These are phyloP conservation scores for Russula virescens DNA, from an alignment of 768 basidiomycete species.

Conservation along the genomic window DNA sequence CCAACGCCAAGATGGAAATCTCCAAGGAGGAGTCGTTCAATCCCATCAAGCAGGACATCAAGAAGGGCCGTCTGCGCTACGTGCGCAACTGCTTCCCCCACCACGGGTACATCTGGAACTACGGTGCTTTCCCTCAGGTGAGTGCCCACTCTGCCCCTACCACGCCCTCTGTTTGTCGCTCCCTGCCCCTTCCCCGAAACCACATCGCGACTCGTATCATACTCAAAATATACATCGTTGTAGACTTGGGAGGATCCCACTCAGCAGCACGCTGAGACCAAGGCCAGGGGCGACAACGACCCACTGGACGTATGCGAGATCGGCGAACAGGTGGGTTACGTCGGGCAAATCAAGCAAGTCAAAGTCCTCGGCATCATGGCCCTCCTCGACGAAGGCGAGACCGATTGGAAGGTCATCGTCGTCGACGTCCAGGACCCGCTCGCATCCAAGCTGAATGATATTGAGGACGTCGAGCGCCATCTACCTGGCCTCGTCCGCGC, in stretches of 20 bases:
- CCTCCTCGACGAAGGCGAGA: slow-evolving; percentile 97
- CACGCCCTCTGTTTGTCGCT: no score
- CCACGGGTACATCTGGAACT: slow-evolving; percentile 99
- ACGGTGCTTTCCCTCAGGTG: slow-evolving; percentile 97
- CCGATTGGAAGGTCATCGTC: slow-evolving; percentile 99
- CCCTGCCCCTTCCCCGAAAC: slow-evolving; percentile 10
- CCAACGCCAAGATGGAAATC: slow-evolving; percentile 99
- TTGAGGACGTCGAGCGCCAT: slow-evolving; percentile 98
- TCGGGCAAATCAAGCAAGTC: slow-evolving; percentile 98
- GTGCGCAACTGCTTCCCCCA: slow-evolving; percentile 99
- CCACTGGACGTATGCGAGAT: slow-evolving; percentile 99
- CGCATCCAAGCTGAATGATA: slow-evolving; percentile 94
- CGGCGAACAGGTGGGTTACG: slow-evolving; percentile 95
- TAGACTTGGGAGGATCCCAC: slow-evolving; percentile 98
- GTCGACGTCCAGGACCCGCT: slow-evolving; percentile 95
- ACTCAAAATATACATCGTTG: background rate
- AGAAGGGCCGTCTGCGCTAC: slow-evolving; percentile 91
- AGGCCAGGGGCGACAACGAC: slow-evolving; percentile 98
- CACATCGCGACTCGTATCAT: background rate
- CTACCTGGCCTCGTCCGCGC: slow-evolving; percentile 95
- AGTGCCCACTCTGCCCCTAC: slow-evolving; percentile 30
- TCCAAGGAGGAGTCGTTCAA: slow-evolving; percentile 98
- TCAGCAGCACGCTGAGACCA: slow-evolving; percentile 87
- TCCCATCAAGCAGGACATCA: slow-evolving; percentile 99
- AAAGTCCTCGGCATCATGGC: slow-evolving; percentile 99